A percentile compares a stretch with the other conserved stretches of the same genome.
phyloP scores from a whole-genome alignment of 129 eudicot species.

The Chrysanthemum makinoi region DNA sequence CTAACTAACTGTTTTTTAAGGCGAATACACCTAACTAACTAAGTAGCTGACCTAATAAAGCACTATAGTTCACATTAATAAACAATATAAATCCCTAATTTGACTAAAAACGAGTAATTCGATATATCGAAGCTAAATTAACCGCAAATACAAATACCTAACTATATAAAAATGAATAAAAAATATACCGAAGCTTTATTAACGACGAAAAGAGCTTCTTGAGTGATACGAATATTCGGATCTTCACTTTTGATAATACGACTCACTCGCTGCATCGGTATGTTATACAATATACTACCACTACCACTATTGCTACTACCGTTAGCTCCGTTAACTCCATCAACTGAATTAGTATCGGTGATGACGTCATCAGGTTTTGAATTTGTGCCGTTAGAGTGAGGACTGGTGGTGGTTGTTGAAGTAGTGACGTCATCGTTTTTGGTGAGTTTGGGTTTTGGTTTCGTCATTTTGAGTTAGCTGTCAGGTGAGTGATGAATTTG shows the following conservation, averaged over 20 bases:
- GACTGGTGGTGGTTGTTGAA: neutral
- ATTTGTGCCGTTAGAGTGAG: slow-evolving; percentile 17
- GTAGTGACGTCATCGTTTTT: neutral
- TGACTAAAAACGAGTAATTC: too few relatives aligned
- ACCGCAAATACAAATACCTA: too few relatives aligned
- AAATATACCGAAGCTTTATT: slow-evolving; percentile 76
- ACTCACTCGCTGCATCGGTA: slow-evolving; percentile 66
- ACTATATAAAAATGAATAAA: too few relatives aligned
- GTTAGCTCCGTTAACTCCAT: too few relatives aligned
- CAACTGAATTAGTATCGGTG: neutral
- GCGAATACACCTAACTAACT: too few relatives aligned
- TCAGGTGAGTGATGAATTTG: too few relatives aligned
- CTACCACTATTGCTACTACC: slow-evolving; percentile 28
- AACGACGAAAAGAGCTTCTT: slow-evolving; percentile 67
- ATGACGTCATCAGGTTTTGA: slow-evolving; percentile 8
- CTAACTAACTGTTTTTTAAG: too few relatives aligned
- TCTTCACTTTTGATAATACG: slow-evolving; percentile 61
- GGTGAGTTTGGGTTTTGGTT: slow-evolving; percentile 23
- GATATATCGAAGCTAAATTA: too few relatives aligned
- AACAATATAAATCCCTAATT: too few relatives aligned
- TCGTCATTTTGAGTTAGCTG: too few relatives aligned
- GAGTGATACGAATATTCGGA: slow-evolving; percentile 46
- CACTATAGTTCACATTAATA: too few relatives aligned
- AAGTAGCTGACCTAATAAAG: too few relatives aligned
- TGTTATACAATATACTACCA: slow-evolving; percentile 28